Conservation (phyloP, 2,329 filamentous ascomycete species). For the Grosmannia huntii region DNA sequence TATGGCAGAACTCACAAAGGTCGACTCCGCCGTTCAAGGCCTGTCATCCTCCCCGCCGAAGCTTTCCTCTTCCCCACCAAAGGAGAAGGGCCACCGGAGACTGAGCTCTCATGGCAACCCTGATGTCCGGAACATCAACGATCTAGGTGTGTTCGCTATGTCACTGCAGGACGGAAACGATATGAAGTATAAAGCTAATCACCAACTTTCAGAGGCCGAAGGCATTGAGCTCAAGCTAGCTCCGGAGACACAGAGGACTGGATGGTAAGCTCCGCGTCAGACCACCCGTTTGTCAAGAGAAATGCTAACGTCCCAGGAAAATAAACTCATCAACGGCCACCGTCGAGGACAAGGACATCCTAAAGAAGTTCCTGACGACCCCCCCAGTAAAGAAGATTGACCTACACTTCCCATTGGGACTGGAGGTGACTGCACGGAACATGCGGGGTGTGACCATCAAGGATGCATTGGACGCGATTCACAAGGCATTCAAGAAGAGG, state of each 20-base stretch:
- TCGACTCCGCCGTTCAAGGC: conserved; percentile 84
- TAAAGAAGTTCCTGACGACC: conserved; percentile 68
- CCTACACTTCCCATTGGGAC: conserved; percentile 76
- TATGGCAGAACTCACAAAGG: conserved; percentile 59
- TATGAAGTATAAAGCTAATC: no score
- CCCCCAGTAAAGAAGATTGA: conserved; percentile 91
- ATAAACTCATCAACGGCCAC: conserved; percentile 73
- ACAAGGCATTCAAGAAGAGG: conserved; percentile 96
- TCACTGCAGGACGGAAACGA: no score
- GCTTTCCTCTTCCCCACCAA: conserved; percentile 52
- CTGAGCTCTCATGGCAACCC: conserved; percentile 48
- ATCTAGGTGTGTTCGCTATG: conserved; percentile 52
- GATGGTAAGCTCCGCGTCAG: conserved; percentile 50
- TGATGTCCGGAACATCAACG: conserved; percentile 71
- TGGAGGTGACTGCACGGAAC: conserved; percentile 82
- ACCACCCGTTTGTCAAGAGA: background rate
- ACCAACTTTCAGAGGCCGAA: conserved; percentile 49
- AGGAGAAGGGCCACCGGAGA: conserved; percentile 41
- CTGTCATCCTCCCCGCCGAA: conserved; percentile 54
- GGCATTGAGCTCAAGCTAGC: conserved; percentile 60
- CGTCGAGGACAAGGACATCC: conserved; percentile 70
- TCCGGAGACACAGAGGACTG: conserved; percentile 73
- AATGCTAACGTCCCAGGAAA: conserved; percentile 48
- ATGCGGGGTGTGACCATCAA: conserved; percentile 94
- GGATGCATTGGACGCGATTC: conserved; percentile 86